These are phyloP conservation scores for Tetrahymena thermophila DNA, from an alignment of 73 alveolate species.

Conservation along the genomic window DNA sequence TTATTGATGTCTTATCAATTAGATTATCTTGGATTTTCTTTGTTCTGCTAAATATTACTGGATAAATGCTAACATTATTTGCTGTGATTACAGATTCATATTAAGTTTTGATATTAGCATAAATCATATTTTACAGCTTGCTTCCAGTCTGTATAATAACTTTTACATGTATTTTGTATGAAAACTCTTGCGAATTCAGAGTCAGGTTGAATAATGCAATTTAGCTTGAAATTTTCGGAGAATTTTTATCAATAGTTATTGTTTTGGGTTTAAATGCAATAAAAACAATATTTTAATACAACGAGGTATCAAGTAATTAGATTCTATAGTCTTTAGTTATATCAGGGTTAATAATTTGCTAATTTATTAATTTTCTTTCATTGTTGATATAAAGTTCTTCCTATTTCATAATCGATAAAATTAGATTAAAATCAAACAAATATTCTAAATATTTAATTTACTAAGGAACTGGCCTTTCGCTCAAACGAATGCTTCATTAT, in stretches of 20 bases:
- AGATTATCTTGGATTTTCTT: neutral
- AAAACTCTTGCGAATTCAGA: neutral
- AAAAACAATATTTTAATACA: neutral
- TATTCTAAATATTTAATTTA: neutral
- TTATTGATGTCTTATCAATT: neutral
- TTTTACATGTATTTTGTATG: neutral
- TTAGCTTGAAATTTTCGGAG: neutral
- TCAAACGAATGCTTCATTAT: neutral
- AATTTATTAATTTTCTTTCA: neutral
- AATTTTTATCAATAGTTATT: too few species aligned
- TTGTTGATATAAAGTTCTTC: neutral
- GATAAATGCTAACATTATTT: neutral
- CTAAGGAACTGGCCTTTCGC: neutral
- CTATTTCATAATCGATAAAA: neutral
- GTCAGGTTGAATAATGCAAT: neutral
- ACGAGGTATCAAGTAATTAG: neutral
- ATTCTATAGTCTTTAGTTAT: neutral
- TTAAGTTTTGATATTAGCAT: neutral
- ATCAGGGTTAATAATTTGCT: neutral
- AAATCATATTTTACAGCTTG: neutral
- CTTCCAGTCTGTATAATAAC: neutral
- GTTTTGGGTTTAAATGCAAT: neutral
- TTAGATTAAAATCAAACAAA: neutral
- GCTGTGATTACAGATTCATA: neutral
- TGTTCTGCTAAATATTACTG: neutral